Evolutionary conservation across 805 yeast species (phyloP).

Genomic region (Candida rishiriensis): DNA sequence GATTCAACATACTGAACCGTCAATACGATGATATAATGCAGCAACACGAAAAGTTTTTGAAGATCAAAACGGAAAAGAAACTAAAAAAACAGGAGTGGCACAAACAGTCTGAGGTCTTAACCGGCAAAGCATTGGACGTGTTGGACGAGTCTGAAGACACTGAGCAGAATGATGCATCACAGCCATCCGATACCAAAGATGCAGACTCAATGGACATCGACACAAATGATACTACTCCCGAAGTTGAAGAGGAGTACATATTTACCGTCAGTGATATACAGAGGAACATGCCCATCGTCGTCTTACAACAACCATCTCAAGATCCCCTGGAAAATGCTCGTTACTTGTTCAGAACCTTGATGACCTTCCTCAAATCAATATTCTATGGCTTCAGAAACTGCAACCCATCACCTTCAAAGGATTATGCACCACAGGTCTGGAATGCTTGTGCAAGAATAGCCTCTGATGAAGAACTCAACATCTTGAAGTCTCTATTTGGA

Average conservation of each 20-base stretch:
- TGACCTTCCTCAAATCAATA: slow-evolving; percentile 86
- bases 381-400: slow-evolving; percentile 85
- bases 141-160: slow-evolving; percentile 7
- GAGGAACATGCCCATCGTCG: slow-evolving; percentile 52
- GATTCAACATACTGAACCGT: slow-evolving; percentile 72
- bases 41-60: slow-evolving; percentile 52
- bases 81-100: slow-evolving; percentile 35
- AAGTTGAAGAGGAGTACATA: slow-evolving; percentile 5
- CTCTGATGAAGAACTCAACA: slow-evolving; percentile 74
- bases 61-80: slow-evolving; percentile 38
- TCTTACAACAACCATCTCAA: slow-evolving; percentile 45
- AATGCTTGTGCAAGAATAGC: slow-evolving; percentile 81
- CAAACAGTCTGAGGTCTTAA: slow-evolving; percentile 35
- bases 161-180: not conserved
- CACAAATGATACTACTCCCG: not conserved
- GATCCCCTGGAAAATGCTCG: slow-evolving; percentile 86
- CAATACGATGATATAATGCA: slow-evolving; percentile 63
- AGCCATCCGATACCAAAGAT: not conserved
- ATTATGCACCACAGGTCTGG: slow-evolving; percentile 60
- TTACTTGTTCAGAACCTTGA: slow-evolving; percentile 77
- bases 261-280: slow-evolving; percentile 44
- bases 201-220: slow-evolving; percentile 17
- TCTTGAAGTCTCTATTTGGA: slow-evolving; percentile 71
- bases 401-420: slow-evolving; percentile 73
- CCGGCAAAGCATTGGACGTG: slow-evolving; percentile 22